Evolutionary conservation across 805 yeast species (phyloP), one percentile per base, ranked within the genome.

Genomic region (Scheffersomyces stipitis): DNA sequence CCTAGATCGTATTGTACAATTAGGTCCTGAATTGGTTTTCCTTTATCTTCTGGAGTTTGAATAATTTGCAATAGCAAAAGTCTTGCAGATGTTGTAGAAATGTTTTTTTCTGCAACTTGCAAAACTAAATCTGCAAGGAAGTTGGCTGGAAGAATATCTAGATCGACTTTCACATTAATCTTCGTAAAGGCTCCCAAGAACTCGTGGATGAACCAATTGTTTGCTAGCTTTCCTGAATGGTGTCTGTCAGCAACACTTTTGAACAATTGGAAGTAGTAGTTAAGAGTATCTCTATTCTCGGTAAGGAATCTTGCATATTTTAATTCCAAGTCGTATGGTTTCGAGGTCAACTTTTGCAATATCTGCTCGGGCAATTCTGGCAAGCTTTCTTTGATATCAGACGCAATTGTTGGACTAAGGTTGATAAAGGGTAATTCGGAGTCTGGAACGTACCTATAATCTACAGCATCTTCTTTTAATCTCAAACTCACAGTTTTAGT

Each of bases 401-500:
- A 48, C 0, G 73, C 51, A 4, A 82, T 71, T 0, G 54, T 53
- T 1, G 61, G 38, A 26, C 74, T 65, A 3, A 91, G 56, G 12
- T 51, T 41, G 3, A 90, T 61, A 1, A 63, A 58, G 0, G 93
- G 89, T 20, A 93, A 64, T 57, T 93, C 99, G 2, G 95, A 86
- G 57, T 93, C 99, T 0, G 98, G 96, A 74, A 91, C 83, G 55
- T 89, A 93, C 50, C 98, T 69, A 60, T 93, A 93, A 59, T 93
- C 99, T 9, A 86, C 74, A 0, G 86, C 76, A 27, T 77, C 76
- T 56, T 91, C 97, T 52, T 93, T 93, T 3, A 77, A 69, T 54
- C 99, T 76, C 33, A 84, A 62, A 33, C 75, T 71, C 30, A 73
- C 68, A 0, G 98, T 91, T 28, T 69, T 64, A 3, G 60, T 60